A percentile compares a stretch with the other conserved stretches of the same genome.
Evolutionary conservation across 2,329 filamentous ascomycete species (phyloP).

Genomic region (Aspergillus pseudonomiae): DNA sequence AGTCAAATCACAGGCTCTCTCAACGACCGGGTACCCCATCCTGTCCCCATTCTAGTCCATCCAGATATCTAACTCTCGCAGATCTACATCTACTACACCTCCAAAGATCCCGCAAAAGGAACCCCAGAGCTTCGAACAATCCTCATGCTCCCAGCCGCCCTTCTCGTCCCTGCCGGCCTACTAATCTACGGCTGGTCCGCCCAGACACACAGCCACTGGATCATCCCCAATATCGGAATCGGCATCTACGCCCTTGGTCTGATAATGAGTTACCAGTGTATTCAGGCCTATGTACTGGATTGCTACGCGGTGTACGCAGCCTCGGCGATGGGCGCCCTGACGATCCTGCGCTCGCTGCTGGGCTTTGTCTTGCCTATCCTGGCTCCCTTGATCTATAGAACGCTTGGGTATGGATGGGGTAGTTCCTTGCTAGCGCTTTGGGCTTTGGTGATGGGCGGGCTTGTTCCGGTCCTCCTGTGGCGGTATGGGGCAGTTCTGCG

Average conservation of each 20-base stretch:
- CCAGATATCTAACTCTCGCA: not conserved
- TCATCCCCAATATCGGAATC: not conserved
- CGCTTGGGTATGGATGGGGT: not conserved
- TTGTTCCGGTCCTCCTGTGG: not conserved
- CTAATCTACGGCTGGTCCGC: not conserved
- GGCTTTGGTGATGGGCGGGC: not conserved
- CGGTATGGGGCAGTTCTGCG: not conserved
- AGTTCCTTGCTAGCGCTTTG: not conserved
- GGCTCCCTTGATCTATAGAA: not conserved
- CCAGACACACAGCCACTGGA: not conserved
- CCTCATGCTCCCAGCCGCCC: not conserved
- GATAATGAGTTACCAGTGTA: not conserved
- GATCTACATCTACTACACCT: not conserved
- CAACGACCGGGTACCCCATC: not conserved
- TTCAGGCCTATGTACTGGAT: conserved; percentile 1
- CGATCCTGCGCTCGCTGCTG: not conserved
- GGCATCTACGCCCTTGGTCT: not conserved
- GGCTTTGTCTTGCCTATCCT: not conserved
- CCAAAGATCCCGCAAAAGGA: not conserved
- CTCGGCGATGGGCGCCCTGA: not conserved
- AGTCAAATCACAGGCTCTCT: not conserved
- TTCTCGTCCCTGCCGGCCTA: not conserved
- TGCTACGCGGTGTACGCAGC: not conserved
- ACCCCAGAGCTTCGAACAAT: not conserved
- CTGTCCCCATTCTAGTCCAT: not conserved